Evolutionary conservation across 2,329 filamentous ascomycete species (phyloP), one percentile per base, ranked within the genome.

Genomic region (Coniella vitis): DNA sequence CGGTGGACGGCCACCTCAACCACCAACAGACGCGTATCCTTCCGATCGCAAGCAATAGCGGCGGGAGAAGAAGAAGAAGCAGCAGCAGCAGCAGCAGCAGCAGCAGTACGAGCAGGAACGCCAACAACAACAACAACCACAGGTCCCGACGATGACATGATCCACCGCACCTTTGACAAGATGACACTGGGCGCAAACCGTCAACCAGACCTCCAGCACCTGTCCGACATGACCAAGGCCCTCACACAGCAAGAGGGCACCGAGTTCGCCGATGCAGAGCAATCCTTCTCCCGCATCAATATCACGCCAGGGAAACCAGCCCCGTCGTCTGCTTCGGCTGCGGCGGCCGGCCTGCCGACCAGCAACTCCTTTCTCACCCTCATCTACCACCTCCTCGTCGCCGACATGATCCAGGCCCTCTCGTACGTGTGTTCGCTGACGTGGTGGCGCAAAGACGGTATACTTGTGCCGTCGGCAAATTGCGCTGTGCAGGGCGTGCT

Each of bases 401-500:
- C 84, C 51, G 84, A 87, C 57, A 73, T 85, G 48, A 78, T 84
- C 57, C 84, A 87, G 58, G 73, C 79, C 9, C 61, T 78, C 1
- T 78, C 81, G 4, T 87, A 86, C 59, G 57, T 83, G 39, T 67
- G 86, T 43, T 85, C 82, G 52, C 72, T 75, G 4, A 66, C 74
- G 29, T 84, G 83, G 75, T 66, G 84, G 8, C 62, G 64, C 1
- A 61, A 66, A 12, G 70, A 84, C 60, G 69, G 67, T 0, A 73
- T 87, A 10, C 58, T 72, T 2, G 77, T 82, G 1, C 71, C 71
- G 2, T 74, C 73, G 0, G 56, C 69, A 1, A 68, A 75, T 4
- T 87, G 84, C 64, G 76, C 69, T 56, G 74, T 74, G 0, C 84
- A 88, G 62, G 84, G 82, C 17, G 81, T 83, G 63, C 79, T 87